Percentiles rank a stretch among this genome's conserved stretches.
Conservation (phyloP, 768 basidiomycete species). For the Leccinum subgranulosum region DNA sequence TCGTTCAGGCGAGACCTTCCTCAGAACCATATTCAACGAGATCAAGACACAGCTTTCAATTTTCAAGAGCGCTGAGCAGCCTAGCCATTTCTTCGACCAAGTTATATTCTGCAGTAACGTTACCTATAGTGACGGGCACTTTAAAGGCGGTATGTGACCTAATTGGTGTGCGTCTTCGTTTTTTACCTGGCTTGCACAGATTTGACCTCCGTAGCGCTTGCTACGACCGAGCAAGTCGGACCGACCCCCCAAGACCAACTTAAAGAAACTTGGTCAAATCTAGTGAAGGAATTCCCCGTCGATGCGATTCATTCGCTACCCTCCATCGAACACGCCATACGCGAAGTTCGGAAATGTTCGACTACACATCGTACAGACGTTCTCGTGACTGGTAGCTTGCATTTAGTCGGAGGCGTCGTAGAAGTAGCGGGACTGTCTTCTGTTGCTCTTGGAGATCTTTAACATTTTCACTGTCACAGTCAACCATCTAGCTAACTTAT, state of each 20-base stretch:
- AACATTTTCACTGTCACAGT: not conserved
- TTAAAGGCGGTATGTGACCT: conserved; percentile 74
- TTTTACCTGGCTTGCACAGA: conserved; percentile 45
- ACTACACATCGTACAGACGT: conserved; percentile 44
- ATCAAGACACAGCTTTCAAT: conserved; percentile 46
- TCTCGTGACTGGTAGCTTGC: conserved; percentile 90
- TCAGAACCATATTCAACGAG: conserved; percentile 55
- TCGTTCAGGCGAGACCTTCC: conserved; percentile 73
- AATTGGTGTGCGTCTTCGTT: not conserved
- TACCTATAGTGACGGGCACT: conserved; percentile 85
- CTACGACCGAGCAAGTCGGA: conserved; percentile 56
- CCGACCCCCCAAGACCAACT: conserved; percentile 78
- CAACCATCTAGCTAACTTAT: conserved; percentile 8
- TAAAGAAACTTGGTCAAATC: conserved; percentile 64
- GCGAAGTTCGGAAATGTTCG: conserved; percentile 48
- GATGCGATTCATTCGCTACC: conserved; percentile 74
- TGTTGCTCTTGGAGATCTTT: conserved; percentile 49
- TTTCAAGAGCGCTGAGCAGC: conserved; percentile 36
- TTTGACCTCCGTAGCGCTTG: conserved; percentile 66
- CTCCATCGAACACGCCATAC: conserved; percentile 88
- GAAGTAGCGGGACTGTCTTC: conserved; percentile 85
- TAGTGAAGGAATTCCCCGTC: conserved; percentile 58
- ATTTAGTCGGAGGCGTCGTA: conserved; percentile 90
- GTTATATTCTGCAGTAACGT: conserved; percentile 97
- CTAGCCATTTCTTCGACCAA: conserved; percentile 64